These are phyloP conservation scores for Pugionium cornutum DNA, from an alignment of 345 rosid genomes.

Conservation along the genomic window DNA sequence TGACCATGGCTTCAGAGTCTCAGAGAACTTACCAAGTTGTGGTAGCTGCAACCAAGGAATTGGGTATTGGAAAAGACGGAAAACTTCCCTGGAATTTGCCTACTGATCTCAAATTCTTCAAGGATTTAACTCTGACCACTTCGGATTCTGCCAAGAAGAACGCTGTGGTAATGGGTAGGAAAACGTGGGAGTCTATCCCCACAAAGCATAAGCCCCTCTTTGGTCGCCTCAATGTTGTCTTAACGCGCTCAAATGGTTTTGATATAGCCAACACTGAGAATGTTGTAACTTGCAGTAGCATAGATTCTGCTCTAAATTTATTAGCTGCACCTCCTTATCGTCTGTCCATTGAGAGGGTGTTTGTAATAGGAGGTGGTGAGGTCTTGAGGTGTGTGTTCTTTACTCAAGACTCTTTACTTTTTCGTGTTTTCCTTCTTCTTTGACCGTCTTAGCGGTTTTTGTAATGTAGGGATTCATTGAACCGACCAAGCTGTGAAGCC, in stretches of 20 bases:
- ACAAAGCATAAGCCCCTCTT: constrained; percentile 62
- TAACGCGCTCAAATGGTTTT: constrained; percentile 85
- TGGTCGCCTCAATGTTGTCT: constrained; percentile 93
- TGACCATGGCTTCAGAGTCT: constrained; percentile 43
- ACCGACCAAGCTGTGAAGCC: constrained; percentile 79
- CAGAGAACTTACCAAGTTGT: constrained; percentile 78
- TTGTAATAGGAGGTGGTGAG: constrained; percentile 88
- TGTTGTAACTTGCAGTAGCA: constrained; percentile 81
- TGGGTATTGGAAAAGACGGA: constrained; percentile 94
- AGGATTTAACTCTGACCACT: constrained; percentile 63
- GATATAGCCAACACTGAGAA: constrained; percentile 89
- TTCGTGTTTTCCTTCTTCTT: constrained; percentile 5
- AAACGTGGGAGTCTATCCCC: constrained; percentile 95
- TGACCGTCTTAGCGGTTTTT: neutral
- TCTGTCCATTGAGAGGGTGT: constrained; percentile 88
- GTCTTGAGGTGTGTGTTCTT: constrained; percentile 57
- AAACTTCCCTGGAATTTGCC: constrained; percentile 85
- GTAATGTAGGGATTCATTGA: constrained; percentile 70
- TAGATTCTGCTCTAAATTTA: constrained; percentile 73
- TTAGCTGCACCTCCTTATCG: constrained; percentile 78
- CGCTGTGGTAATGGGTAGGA: constrained; percentile 92
- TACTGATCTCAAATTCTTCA: constrained; percentile 82
- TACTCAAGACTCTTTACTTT: neutral
- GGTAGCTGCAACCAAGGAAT: constrained; percentile 81
- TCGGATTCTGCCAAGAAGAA: constrained; percentile 73